Conservation (phyloP, 768 basidiomycete genomes). For the Kwoniella botswanensis region DNA sequence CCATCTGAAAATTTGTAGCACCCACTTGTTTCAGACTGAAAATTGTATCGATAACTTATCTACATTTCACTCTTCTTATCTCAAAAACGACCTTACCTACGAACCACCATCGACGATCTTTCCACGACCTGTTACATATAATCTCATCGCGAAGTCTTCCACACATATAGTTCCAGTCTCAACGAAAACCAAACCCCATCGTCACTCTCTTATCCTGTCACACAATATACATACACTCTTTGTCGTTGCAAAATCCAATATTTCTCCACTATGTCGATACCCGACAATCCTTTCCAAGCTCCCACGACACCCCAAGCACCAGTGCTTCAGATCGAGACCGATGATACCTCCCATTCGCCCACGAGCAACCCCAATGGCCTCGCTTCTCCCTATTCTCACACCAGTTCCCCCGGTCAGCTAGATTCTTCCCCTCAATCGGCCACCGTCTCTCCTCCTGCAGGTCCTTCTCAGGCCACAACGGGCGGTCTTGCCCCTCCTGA, state of each 20-base stretch:
- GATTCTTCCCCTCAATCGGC: slow-evolving; percentile 7
- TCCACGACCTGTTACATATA: not conserved
- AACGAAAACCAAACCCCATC: too few relatives aligned
- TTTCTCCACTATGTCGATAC: slow-evolving; percentile 51
- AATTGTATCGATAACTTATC: slow-evolving; percentile 1
- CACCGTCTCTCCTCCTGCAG: slow-evolving; percentile 12
- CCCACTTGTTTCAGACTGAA: not conserved
- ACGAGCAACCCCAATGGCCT: not conserved
- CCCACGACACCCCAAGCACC: slow-evolving; percentile 21
- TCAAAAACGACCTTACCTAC: not conserved
- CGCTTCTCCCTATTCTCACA: slow-evolving; percentile 4
- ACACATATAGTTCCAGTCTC: too few relatives aligned
- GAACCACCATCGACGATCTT: not conserved
- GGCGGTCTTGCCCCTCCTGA: slow-evolving; percentile 14
- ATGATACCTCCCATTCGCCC: slow-evolving; percentile 7
- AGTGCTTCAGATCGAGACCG: slow-evolving; percentile 25
- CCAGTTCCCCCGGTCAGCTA: slow-evolving; percentile 6
- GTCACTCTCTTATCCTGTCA: too few relatives aligned
- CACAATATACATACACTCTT: not conserved
- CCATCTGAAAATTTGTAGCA: not conserved
- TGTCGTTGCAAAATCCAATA: not conserved
- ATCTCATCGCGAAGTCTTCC: too few relatives aligned
- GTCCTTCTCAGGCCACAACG: not conserved
- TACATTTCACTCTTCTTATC: not conserved
- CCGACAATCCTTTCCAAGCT: slow-evolving; percentile 54